phyloP scores from a whole-genome alignment of 106 monocot species.

The Allium cepa region DNA sequence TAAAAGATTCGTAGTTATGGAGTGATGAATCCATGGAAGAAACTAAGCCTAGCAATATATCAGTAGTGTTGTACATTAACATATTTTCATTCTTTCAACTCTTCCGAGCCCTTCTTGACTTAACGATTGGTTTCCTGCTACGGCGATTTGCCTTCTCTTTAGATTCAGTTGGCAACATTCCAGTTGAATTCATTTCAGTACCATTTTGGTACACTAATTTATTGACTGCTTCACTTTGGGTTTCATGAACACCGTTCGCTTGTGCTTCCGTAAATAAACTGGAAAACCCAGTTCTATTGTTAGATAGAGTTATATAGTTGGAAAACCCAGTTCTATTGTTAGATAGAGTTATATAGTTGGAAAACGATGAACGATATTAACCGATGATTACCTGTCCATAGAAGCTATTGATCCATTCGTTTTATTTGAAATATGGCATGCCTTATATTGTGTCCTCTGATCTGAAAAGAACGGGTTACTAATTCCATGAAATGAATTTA shows the following conservation, averaged over 20 bases:
- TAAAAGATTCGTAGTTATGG: no score
- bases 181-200: conserved; percentile 14
- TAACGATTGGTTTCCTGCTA: conserved; percentile 10
- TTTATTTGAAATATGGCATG: background rate
- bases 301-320: conserved; percentile 1
- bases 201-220: conserved; percentile 7
- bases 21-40: no score
- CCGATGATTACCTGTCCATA: background rate
- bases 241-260: background rate
- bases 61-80: background rate
- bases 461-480: conserved; percentile 5
- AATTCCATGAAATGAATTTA: no score
- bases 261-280: conserved; percentile 3
- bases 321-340: background rate
- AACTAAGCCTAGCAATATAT: no score
- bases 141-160: conserved; percentile 1
- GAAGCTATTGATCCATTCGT: conserved; percentile 4
- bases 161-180: conserved; percentile 11
- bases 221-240: background rate
- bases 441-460: background rate
- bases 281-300: conserved; percentile 1
- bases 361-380: background rate
- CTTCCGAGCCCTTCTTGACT: background rate
- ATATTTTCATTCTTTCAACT: background rate
- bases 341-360: background rate